Percentiles rank a stretch among this genome's conserved stretches.
Evolutionary conservation across 1,284 basidiomycete species (phyloP).

Genomic region (Stygiomarasmius scandens): DNA sequence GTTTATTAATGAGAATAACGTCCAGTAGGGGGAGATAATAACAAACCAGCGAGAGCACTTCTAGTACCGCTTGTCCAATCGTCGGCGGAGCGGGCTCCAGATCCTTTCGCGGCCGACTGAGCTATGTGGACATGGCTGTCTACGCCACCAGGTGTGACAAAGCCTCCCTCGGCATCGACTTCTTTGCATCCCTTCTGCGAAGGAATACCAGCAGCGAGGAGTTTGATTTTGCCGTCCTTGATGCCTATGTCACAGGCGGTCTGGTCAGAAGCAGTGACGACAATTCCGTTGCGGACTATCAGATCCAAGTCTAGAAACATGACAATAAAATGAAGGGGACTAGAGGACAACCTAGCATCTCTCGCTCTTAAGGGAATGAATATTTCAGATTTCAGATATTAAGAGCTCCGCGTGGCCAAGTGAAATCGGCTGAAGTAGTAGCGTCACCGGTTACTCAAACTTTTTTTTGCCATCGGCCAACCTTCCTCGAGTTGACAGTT

Average conservation of each 20-base stretch:
- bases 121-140: slow-evolving; percentile 22
- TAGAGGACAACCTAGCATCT: background rate
- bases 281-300: slow-evolving; percentile 19
- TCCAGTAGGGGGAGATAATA: background rate
- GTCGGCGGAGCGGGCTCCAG: slow-evolving; percentile 6
- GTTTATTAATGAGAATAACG: background rate
- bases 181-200: slow-evolving; percentile 8
- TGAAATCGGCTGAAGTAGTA: background rate
- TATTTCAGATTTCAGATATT: no score
- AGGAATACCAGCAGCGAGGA: slow-evolving; percentile 20
- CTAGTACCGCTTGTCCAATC: slow-evolving; percentile 21
- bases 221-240: slow-evolving; percentile 20
- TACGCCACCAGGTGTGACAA: slow-evolving; percentile 23
- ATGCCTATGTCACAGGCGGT: slow-evolving; percentile 22
- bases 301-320: slow-evolving; percentile 2
- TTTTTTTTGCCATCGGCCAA: background rate
- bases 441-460: background rate
- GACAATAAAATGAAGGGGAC: background rate
- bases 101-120: slow-evolving; percentile 11
- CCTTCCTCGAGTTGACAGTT: no score
- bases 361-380: no score
- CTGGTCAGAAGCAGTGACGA: slow-evolving; percentile 23
- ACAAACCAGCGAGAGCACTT: slow-evolving; percentile 17
- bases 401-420: background rate
- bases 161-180: slow-evolving; percentile 24